These are phyloP conservation scores for Achaetomium macrosporum DNA, from an alignment of 2,329 filamentous ascomycete species.

Conservation along the genomic window DNA sequence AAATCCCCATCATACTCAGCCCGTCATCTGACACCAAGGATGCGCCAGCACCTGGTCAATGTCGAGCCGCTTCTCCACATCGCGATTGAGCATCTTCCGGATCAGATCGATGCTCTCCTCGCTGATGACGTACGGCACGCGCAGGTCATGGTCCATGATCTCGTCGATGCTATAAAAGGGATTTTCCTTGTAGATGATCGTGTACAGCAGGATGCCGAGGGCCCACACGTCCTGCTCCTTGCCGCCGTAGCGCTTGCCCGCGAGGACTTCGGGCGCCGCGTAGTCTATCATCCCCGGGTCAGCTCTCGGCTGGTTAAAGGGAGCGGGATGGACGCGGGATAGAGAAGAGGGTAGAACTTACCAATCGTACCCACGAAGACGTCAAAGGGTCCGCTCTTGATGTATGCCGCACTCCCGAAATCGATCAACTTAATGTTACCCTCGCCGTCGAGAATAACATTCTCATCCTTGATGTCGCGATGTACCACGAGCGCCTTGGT, in stretches of 20 bases:
- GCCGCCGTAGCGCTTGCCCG: conserved; percentile 83
- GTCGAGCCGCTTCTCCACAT: conserved; percentile 75
- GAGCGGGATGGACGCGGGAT: background rate
- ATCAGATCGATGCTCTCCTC: conserved; percentile 92
- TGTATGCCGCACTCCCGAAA: conserved; percentile 96
- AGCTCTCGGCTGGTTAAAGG: background rate
- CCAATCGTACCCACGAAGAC: conserved; percentile 98
- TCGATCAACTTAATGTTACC: conserved; percentile 96
- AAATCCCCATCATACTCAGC: background rate
- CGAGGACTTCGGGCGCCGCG: conserved; percentile 94
- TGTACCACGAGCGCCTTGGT: conserved; percentile 88
- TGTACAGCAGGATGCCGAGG: conserved; percentile 92
- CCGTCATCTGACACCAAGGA: conserved; percentile 58
- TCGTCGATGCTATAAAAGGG: conserved; percentile 98
- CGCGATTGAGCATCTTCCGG: conserved; percentile 83
- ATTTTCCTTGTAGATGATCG: conserved; percentile 99
- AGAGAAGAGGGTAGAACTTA: conserved; percentile 41
- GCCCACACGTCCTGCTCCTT: conserved; percentile 99
- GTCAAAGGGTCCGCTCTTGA: conserved; percentile 96
- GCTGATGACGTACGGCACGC: conserved; percentile 82
- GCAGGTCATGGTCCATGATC: conserved; percentile 94
- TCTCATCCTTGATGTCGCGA: conserved; percentile 98
- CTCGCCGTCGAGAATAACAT: conserved; percentile 91
- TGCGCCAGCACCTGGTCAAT: conserved; percentile 85
- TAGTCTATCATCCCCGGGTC: conserved; percentile 62